phyloP scores from a whole-genome alignment of 768 basidiomycete genomes.

The Aureoboletus auriporus region DNA sequence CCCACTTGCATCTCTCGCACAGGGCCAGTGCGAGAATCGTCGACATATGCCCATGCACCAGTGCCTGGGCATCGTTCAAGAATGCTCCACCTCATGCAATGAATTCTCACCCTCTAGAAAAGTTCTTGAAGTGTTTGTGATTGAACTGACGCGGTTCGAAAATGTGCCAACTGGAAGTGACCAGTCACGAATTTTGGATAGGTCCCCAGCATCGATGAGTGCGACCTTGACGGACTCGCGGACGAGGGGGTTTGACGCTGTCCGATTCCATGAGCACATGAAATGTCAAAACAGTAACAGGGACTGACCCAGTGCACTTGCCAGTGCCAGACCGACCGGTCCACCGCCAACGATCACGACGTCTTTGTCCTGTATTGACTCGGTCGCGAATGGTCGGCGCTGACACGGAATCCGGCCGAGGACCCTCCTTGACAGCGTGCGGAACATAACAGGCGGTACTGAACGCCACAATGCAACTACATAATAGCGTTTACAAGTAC shows the following conservation, averaged over 20 bases:
- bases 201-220: slow-evolving; percentile 78
- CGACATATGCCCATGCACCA: slow-evolving; percentile 81
- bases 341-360: slow-evolving; percentile 95
- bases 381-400: slow-evolving; percentile 18
- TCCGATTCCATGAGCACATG: not conserved
- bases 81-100: not conserved
- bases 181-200: slow-evolving; percentile 71
- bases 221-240: slow-evolving; percentile 58
- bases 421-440: slow-evolving; percentile 6
- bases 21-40: slow-evolving; percentile 59
- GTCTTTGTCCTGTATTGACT: slow-evolving; percentile 56
- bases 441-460: not conserved
- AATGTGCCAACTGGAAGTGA: slow-evolving; percentile 46
- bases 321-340: slow-evolving; percentile 86
- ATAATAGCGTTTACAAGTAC: too few relatives aligned
- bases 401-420: slow-evolving; percentile 1
- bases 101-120: slow-evolving; percentile 58
- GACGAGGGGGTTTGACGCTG: slow-evolving; percentile 53
- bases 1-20: slow-evolving; percentile 84
- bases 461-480: not conserved
- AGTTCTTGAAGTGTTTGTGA: slow-evolving; percentile 67
- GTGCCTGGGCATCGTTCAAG: slow-evolving; percentile 46
- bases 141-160: slow-evolving; percentile 84
- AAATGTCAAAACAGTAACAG: not conserved
- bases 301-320: slow-evolving; percentile 73